Percentiles rank a stretch among this genome's conserved stretches.
Conservation (phyloP, 805 yeast species). For the Lachancea sp. region DNA sequence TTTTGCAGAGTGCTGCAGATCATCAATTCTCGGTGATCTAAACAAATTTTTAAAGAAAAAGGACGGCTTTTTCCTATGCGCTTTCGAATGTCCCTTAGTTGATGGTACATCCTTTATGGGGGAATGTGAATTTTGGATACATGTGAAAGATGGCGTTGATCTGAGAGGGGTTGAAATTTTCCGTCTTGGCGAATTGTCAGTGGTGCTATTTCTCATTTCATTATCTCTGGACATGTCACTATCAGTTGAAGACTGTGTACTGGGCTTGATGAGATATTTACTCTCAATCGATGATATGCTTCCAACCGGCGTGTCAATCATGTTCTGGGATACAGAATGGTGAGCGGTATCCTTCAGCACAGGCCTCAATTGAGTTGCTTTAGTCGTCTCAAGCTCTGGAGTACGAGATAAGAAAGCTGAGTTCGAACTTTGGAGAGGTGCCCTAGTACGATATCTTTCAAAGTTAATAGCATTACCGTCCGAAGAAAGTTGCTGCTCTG, state of each 20-base stretch:
- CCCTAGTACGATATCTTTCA: conserved; percentile 8
- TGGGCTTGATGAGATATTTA: conserved; percentile 15
- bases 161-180: conserved; percentile 7
- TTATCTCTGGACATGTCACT: conserved; percentile 12
- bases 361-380: not conserved
- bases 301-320: conserved; percentile 9
- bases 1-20: not conserved
- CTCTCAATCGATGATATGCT: conserved; percentile 9
- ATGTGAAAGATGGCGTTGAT: conserved; percentile 13
- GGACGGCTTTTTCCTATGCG: conserved; percentile 27
- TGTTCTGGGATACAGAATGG: not conserved
- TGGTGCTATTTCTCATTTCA: conserved; percentile 5
- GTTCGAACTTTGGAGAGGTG: not conserved
- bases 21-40: conserved; percentile 23
- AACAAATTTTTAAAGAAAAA: conserved; percentile 29
- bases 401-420: not conserved
- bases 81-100: not conserved
- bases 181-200: conserved; percentile 6
- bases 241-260: conserved; percentile 21
- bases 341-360: not conserved
- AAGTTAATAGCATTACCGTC: conserved; percentile 4
- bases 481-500: not conserved
- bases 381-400: not conserved
- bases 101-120: conserved; percentile 5
- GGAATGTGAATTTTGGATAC: conserved; percentile 3